Evolutionary conservation across 1,139 yeast species (phyloP).

Genomic region (Yamadazyma taylorii): DNA sequence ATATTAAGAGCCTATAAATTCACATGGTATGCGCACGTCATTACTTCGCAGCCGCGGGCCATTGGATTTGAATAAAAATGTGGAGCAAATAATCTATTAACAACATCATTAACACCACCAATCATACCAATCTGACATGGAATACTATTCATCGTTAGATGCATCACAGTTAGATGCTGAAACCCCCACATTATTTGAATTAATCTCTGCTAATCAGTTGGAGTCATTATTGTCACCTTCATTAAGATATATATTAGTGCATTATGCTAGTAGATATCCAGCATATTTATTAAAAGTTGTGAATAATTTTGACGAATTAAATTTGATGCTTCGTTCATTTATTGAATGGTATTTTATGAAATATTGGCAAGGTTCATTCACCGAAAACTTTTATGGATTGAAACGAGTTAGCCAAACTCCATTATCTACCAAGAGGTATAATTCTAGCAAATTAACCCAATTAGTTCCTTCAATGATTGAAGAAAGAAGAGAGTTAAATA

Average conservation of each 20-base stretch:
- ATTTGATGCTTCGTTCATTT: constrained; percentile 58
- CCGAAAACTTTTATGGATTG: constrained; percentile 90
- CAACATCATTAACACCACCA: too few relatives aligned
- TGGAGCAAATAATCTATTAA: not conserved
- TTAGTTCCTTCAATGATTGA: constrained; percentile 54
- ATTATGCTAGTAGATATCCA: constrained; percentile 81
- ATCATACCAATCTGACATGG: too few relatives aligned
- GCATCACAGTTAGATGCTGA: constrained; percentile 74
- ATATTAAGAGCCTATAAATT: too few relatives aligned
- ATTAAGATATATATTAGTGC: constrained; percentile 72
- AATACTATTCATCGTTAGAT: constrained; percentile 77
- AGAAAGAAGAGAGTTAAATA: constrained; percentile 52
- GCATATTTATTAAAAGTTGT: constrained; percentile 61
- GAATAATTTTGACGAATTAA: constrained; percentile 76
- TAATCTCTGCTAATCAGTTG: constrained; percentile 77
- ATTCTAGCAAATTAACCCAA: constrained; percentile 37
- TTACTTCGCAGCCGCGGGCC: constrained; percentile 4
- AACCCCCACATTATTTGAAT: constrained; percentile 80
- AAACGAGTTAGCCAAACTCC: constrained; percentile 58
- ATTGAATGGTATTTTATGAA: constrained; percentile 73
- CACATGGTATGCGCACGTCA: not conserved
- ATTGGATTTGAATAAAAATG: not conserved
- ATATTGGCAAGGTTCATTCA: constrained; percentile 82
- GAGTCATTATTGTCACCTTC: constrained; percentile 82
- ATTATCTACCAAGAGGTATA: constrained; percentile 30